Evolutionary conservation across 2,329 filamentous ascomycete species (phyloP), one percentile per base, ranked within the genome.

Genomic region (Gliomastix tumulicola): DNA sequence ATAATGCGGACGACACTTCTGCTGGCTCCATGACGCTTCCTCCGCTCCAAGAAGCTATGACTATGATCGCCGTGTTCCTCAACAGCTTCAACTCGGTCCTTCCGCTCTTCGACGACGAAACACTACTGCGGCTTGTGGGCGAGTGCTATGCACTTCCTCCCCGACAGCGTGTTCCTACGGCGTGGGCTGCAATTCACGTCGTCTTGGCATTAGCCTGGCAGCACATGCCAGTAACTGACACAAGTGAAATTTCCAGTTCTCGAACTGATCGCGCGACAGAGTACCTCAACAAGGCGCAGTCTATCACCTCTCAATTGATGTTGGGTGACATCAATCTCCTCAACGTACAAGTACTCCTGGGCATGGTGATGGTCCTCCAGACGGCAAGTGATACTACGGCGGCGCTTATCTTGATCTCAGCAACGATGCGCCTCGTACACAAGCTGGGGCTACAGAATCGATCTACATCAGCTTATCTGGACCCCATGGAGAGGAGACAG

Each of bases 281-380:
- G 4, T 42, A 45, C 37, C 37, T 56, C 18, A 41, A 48, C n/a
- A 52, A 50, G 28, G 52, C 50, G 6, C 53, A 54, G 35, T 49
- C 39, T 13, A 47, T 49, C 19, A 40, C 56, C 3, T 46, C 50
- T 10, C 49, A 51, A 9, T 30, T 57, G 25, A 49, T 53, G 12
- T 46, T 43, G 3, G 41, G 52, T 22, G 47, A 56, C 12, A 43
- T 50, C 30, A 49, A 54, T 8, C 48, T 48, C 0, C 43, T 52
- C 7, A 52, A 48, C 7, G 36, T 56, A 15, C 53, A 58, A 28
- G 49, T 49, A 6, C 41, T 57, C 13, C 36, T 55, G 5, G 55
- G 48, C 10, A 36, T 58, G 36, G 47, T 51, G 7, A 39, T 55
- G 6, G 25, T 55, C 8, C 48, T 54, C 36, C 46, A 53, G 30